These are phyloP conservation scores for Pseudophaeomoniella oleicola DNA, from an alignment of 2,329 filamentous ascomycete species.

Conservation along the genomic window DNA sequence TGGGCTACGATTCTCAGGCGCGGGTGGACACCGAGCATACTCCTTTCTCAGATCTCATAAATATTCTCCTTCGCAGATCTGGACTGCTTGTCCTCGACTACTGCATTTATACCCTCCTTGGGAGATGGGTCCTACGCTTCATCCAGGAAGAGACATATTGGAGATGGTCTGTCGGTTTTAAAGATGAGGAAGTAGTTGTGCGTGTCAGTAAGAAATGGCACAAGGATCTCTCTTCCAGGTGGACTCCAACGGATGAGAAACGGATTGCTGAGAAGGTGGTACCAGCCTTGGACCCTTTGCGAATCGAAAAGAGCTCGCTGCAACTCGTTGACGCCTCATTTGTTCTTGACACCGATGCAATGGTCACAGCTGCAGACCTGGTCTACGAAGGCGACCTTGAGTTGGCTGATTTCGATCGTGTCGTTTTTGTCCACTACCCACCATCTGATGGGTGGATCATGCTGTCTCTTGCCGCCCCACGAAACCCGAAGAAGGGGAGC, in stretches of 20 bases:
- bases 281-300: slow-evolving; percentile 52
- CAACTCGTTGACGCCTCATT: slow-evolving; percentile 72
- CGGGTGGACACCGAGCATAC: slow-evolving; percentile 46
- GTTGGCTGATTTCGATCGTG: slow-evolving; percentile 54
- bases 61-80: slow-evolving; percentile 45
- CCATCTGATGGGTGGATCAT: slow-evolving; percentile 56
- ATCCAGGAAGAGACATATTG: slow-evolving; percentile 50
- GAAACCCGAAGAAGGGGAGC: slow-evolving; percentile 31
- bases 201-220: slow-evolving; percentile 65
- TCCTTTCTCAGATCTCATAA: slow-evolving; percentile 41
- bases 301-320: slow-evolving; percentile 72
- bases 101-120: slow-evolving; percentile 49
- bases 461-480: slow-evolving; percentile 40
- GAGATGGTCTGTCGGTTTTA: slow-evolving; percentile 63
- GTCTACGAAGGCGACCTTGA: slow-evolving; percentile 39
- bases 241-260: slow-evolving; percentile 35
- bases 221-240: slow-evolving; percentile 35
- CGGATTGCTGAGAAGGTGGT: slow-evolving; percentile 42
- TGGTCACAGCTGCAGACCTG: slow-evolving; percentile 58
- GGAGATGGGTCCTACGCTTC: slow-evolving; percentile 63
- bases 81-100: slow-evolving; percentile 62
- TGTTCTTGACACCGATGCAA: slow-evolving; percentile 73
- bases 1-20: slow-evolving; percentile 52
- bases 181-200: slow-evolving; percentile 66
- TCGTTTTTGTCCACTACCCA: slow-evolving; percentile 44